Base-by-base conservation (phyloP, 2,329 filamentous ascomycete species). In the Hysterium pulicare region DNA sequence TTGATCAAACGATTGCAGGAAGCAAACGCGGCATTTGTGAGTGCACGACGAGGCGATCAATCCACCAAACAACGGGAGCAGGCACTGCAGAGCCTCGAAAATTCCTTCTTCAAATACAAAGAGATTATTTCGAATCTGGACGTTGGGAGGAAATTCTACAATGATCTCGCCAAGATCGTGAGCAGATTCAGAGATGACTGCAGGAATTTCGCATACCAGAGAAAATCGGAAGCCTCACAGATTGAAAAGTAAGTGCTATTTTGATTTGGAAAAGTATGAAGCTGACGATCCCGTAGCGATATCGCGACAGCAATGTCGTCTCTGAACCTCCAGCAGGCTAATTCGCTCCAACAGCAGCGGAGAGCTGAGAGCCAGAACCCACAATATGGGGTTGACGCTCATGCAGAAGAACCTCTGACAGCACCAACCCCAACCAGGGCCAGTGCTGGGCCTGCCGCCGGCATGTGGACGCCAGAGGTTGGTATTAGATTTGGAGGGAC, bases 91-190 rank as follows among this genome's bases (percentile, higher is more conserved):
- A 82, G 79, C 48, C 74, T 98, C 8, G 91, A 97, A 65, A 90
- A 87, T 50, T 91, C 89, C 1, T 97, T 95, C 63, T 83, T 90
- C 67, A 94, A 91, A 69, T 97, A 97, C 73, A 95, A 95, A 69
- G 91, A 98, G 64, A 88, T 97, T 43, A 82, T 95, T 44, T 87
- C 81, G 51, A 95, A 97, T 60, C 76, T 96, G 2, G 91, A 97
- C 51, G 87, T 86, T 0, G 93, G 89, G 1, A 77, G 91, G 40
- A 96, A 93, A 64, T 98, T 98, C 63, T 98, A 97, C 72, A 98
- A 98, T 54, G 90, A 97, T 59, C 76, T 98, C 4, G 87, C 86
- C 35, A 87, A 86, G 67, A 90, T 97, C 48, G 87, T 95, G 1
- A 84, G 82, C 28, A 77, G 84, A 8, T 97, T 96, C 64, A 77